Percentiles rank a stretch among this genome's conserved stretches.
Conservation (phyloP, 805 yeast species). For the Candida succiphila region DNA sequence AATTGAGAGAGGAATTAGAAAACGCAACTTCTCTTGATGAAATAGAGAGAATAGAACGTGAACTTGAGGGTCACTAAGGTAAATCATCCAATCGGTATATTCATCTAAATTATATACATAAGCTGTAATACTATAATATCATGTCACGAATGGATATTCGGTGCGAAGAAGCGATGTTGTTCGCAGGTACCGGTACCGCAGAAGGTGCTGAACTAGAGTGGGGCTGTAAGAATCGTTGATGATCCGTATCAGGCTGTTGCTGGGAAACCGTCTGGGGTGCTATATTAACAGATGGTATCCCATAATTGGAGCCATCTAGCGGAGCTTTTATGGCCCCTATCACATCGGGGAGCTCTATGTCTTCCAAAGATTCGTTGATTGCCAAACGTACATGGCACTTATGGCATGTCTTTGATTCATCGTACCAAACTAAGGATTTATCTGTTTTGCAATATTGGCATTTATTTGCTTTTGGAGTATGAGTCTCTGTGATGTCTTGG, state of each 20-base stretch:
- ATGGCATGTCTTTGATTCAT: slow-evolving; percentile 10
- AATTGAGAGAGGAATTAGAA: slow-evolving; percentile 42
- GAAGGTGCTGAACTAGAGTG: no score
- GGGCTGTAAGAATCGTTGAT: no score
- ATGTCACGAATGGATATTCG: slow-evolving; percentile 14
- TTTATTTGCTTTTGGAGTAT: neutral
- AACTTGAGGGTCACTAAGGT: slow-evolving; percentile 27
- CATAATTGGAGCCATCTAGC: slow-evolving; percentile 13
- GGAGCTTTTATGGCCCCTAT: slow-evolving; percentile 3
- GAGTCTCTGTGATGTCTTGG: slow-evolving; percentile 2
- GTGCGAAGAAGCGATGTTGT: slow-evolving; percentile 1
- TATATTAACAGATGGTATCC: slow-evolving; percentile 6
- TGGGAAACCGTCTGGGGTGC: no score
- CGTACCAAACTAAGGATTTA: neutral
- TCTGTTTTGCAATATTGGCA: neutral
- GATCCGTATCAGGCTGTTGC: no score
- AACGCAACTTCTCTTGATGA: slow-evolving; percentile 66
- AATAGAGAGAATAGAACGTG: slow-evolving; percentile 57
- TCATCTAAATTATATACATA: neutral
- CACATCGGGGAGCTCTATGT: slow-evolving; percentile 13
- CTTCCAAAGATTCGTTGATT: slow-evolving; percentile 12
- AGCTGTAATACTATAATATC: slow-evolving; percentile 6
- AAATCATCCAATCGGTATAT: neutral
- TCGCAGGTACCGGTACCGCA: no score
- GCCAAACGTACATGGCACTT: slow-evolving; percentile 16